A percentile compares a stretch with the other conserved stretches of the same genome.
phyloP scores from a whole-genome alignment of 176 grass and related monocot genomes.

The Raddia distichophylla region DNA sequence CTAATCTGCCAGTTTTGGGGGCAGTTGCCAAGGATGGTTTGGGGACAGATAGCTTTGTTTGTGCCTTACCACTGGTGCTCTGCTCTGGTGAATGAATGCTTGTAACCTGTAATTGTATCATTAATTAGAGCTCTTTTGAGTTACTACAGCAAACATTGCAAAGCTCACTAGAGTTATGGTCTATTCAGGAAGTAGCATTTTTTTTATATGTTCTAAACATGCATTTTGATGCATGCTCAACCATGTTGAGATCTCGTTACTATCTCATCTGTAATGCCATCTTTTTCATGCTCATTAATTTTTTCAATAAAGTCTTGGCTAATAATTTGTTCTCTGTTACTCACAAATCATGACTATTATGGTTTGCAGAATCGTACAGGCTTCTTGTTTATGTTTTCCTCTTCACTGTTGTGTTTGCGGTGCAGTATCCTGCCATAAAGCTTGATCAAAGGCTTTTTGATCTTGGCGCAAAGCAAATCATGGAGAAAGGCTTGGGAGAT shows the following conservation, averaged over 20 bases:
- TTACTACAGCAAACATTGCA: not conserved
- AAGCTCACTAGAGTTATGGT: conserved; percentile 1
- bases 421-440: conserved; percentile 91
- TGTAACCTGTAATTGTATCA: not conserved
- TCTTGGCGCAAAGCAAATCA: conserved; percentile 60
- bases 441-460: conserved; percentile 78
- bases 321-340: not conserved
- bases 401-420: conserved; percentile 26
- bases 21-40: not conserved
- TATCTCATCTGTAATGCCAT: not conserved
- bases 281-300: not conserved
- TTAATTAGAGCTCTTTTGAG: not conserved
- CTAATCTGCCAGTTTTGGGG: not conserved
- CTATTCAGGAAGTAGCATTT: conserved; percentile 4
- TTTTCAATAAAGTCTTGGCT: not conserved
- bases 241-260: not conserved
- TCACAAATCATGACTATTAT: conserved; percentile 3
- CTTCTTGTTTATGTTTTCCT: conserved; percentile 4
- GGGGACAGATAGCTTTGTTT: not conserved
- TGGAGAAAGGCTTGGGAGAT: too few species aligned
- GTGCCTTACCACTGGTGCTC: not conserved
- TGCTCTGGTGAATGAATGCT: not conserved
- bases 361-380: conserved; percentile 13
- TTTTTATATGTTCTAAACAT: not conserved
- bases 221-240: not conserved